Base-by-base conservation (phyloP, 345 rosid genomes). In the Eucalyptus cloeziana region DNA sequence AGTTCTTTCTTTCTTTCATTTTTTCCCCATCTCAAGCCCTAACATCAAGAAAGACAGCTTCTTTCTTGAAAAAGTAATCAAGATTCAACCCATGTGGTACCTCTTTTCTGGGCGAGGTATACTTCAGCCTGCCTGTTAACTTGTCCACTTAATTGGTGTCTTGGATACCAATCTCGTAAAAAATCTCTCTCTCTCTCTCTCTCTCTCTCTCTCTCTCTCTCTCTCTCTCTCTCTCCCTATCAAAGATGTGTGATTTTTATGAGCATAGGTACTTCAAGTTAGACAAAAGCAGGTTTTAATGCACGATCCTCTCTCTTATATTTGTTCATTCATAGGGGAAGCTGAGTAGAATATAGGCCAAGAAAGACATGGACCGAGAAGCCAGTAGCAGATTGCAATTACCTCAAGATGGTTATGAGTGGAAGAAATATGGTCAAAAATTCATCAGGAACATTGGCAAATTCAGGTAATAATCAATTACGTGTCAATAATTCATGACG, bases 361-460 rank as follows among this genome's bases (percentile, higher is more conserved):
- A 27, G 54, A 76, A 76, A 67, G 87, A 71, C 56, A 64, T n/a
- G 89, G 92, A 79, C 27, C 71, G 27, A n/a, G 50, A 56, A 85
- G 56, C 64, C 80, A 86, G 87, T 30, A 89, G 40, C 15, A 90
- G 92, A 89, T 49, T 92, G 86, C 89, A 62, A 56, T 69, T 91
- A 37, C 95, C 95, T 37, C 87, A 86, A 58, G 95, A 93, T 76
- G 94, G 95, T 10, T 87, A 90, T 31, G 93, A 90, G 71, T 93
- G 95, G 95, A 93, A 87, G 54, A 93, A 93, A 86, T 93, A 93
- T 71, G 95, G 95, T 85, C 93, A 93, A 50, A 93, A 93, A 87
- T 92, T 91, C 88, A 93, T 92, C 24, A 89, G 89, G 86, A 91
- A 44, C 45, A 93, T 91, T 58, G 88, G 90, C 52, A 93, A 92